phyloP scores from a whole-genome alignment of 228 moss, liverwort and hornwort genomes.

The Sphagnum magellanicum region DNA sequence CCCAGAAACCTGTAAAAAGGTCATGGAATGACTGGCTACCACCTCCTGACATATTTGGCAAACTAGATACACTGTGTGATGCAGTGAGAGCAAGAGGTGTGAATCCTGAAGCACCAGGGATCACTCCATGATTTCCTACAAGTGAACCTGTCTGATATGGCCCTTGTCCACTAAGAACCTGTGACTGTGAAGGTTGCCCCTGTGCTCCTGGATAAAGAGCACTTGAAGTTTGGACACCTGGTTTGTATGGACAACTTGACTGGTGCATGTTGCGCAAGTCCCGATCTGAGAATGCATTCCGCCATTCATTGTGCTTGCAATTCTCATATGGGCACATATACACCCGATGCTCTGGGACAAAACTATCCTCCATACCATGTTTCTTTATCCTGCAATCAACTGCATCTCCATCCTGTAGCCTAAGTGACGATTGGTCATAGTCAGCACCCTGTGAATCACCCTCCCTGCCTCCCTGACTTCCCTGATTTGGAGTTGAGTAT shows the following conservation, averaged over 20 bases:
- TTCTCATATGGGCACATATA: slow-evolving; percentile 63
- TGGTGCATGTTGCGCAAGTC: slow-evolving; percentile 67
- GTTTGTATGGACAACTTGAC: slow-evolving; percentile 40
- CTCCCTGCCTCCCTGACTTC: slow-evolving; percentile 17
- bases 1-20: slow-evolving; percentile 53
- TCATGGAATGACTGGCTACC: slow-evolving; percentile 42
- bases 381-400: slow-evolving; percentile 51
- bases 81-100: slow-evolving; percentile 34
- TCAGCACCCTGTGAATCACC: slow-evolving; percentile 55
- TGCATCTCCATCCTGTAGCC: slow-evolving; percentile 62
- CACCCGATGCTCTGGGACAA: slow-evolving; percentile 42
- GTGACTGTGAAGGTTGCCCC: slow-evolving; percentile 16
- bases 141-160: slow-evolving; percentile 32
- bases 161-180: slow-evolving; percentile 17
- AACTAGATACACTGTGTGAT: slow-evolving; percentile 14
- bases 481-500: slow-evolving; percentile 24
- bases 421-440: slow-evolving; percentile 46
- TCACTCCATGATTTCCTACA: slow-evolving; percentile 14
- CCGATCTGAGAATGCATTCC: slow-evolving; percentile 60
- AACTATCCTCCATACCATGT: slow-evolving; percentile 37
- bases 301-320: slow-evolving; percentile 73
- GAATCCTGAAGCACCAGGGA: slow-evolving; percentile 30
- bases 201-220: not conserved
- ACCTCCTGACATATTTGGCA: slow-evolving; percentile 9
- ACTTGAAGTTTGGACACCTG: slow-evolving; percentile 14